Evolutionary conservation across 495 filamentous ascomycete species (phyloP).

Genomic region (Lepidopterella palustris): DNA sequence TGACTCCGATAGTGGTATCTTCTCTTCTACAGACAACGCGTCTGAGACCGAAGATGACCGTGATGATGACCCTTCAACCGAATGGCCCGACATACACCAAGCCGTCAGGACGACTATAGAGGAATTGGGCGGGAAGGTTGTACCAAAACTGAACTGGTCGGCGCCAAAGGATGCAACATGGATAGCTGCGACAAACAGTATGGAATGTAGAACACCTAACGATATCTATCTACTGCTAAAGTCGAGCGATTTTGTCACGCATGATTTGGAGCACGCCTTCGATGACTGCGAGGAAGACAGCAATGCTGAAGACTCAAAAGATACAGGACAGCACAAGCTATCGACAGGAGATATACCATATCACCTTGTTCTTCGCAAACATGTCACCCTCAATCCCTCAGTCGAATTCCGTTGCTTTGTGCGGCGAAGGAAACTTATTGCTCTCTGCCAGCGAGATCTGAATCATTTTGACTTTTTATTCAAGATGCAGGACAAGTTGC

Average conservation of each 20-base stretch:
- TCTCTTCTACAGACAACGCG: conserved; percentile 41
- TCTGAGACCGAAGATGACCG: conserved; percentile 40
- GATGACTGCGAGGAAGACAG: conserved; percentile 58
- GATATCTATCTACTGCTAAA: conserved; percentile 94
- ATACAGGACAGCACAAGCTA: background rate
- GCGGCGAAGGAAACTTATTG: conserved; percentile 66
- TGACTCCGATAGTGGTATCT: conserved; percentile 40
- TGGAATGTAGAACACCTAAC: conserved; percentile 78
- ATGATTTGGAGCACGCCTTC: conserved; percentile 90
- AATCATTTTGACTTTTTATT: conserved; percentile 83
- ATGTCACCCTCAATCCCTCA: conserved; percentile 77
- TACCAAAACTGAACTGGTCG: conserved; percentile 96
- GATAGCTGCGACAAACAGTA: conserved; percentile 83
- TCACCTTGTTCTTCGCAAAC: conserved; percentile 75
- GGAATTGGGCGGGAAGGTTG: conserved; percentile 72
- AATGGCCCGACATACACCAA: conserved; percentile 67
- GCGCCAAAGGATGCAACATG: conserved; percentile 94
- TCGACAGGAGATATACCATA: conserved; percentile 45
- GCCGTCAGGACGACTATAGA: conserved; percentile 67
- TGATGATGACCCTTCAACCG: conserved; percentile 49
- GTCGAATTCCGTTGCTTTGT: conserved; percentile 96
- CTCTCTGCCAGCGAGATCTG: conserved; percentile 80
- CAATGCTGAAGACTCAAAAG: conserved; percentile 12
- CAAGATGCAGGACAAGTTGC: conserved; percentile 54
- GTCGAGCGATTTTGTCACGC: conserved; percentile 84